Base-by-base conservation (phyloP, 768 basidiomycete species). In the Kwoniella mangroviensis region DNA sequence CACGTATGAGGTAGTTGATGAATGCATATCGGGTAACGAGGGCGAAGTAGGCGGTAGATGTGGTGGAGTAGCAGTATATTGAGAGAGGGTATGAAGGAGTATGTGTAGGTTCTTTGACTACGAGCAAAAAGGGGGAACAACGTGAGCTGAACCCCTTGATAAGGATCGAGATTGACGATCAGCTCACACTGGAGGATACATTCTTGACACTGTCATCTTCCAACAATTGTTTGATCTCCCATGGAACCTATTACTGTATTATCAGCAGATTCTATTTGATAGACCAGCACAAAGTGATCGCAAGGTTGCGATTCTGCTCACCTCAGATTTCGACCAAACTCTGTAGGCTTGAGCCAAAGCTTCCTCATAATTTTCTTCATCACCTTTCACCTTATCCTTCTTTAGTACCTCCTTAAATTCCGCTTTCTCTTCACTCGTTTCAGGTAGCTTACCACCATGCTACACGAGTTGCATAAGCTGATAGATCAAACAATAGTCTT, bases 321-420 rank as follows among this genome's bases (percentile, higher is more conserved):
- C 87, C 55, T 84, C 85, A 22, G 87, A 87, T 63, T 85, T 85
- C 0, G 88, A 88, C 90, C 89, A 94, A 65, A 88, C 88, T 28
- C 92, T 89, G 82, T 92, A 95, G 0, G 91, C 92, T 80, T 97
- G 92, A 7, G 90, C 86, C 77, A 91, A 88, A 2, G 95, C 96
- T 83, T 98, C 96, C 70, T 97, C 96, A 79, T 94, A 94, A 84
- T 98, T 99, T 85, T 99, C 97, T 79, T 98, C 94, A 79, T 99
- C 97, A 0, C 84, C 75, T 76, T 93, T 93, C 67, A 87, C 79
- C 76, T 90, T 89, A 86, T 90, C 88, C 1, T 84, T 84, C n/a
- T 85, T 83, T 54, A 98, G 84, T 2, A 64, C 65, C 42, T 87
- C 84, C 79, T 94, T 94, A 86, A 98, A 96, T 34, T 87, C 89